Evolutionary conservation across 371 early-diverging fungal species (phyloP).

Genomic region (Mucor indicus): DNA sequence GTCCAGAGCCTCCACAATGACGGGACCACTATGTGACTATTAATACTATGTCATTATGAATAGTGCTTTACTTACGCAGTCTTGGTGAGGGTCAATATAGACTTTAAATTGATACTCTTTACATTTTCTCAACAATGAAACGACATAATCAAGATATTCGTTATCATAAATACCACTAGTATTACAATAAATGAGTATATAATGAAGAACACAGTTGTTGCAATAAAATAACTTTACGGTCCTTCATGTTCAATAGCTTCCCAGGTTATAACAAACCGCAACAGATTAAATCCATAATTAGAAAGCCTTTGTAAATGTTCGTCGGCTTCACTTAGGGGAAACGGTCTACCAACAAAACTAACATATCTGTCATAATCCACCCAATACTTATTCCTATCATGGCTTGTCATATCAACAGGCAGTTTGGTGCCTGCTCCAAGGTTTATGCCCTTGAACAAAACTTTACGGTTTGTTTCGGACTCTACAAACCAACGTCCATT

Average conservation of each 20-base stretch:
- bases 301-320: conserved; percentile 72
- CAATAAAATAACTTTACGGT: conserved; percentile 51
- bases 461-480: conserved; percentile 43
- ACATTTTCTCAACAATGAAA: conserved; percentile 61
- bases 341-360: conserved; percentile 73
- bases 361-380: conserved; percentile 55
- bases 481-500: conserved; percentile 66
- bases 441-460: conserved; percentile 67
- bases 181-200: conserved; percentile 21
- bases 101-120: conserved; percentile 68
- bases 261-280: conserved; percentile 81
- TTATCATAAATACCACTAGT: conserved; percentile 80
- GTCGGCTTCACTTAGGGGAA: conserved; percentile 81
- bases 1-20: conserved; percentile 80
- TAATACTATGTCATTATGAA: not conserved
- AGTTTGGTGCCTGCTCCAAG: conserved; percentile 62
- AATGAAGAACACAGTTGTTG: conserved; percentile 8
- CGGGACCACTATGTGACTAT: conserved; percentile 60
- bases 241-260: conserved; percentile 82
- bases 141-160: conserved; percentile 76
- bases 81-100: conserved; percentile 84
- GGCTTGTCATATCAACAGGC: conserved; percentile 50
- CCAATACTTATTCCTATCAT: conserved; percentile 49
- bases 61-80: conserved; percentile 47
- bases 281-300: conserved; percentile 78